Conservation (phyloP, 169 alveolate genomes). For the Plasmodium reichenowi region DNA sequence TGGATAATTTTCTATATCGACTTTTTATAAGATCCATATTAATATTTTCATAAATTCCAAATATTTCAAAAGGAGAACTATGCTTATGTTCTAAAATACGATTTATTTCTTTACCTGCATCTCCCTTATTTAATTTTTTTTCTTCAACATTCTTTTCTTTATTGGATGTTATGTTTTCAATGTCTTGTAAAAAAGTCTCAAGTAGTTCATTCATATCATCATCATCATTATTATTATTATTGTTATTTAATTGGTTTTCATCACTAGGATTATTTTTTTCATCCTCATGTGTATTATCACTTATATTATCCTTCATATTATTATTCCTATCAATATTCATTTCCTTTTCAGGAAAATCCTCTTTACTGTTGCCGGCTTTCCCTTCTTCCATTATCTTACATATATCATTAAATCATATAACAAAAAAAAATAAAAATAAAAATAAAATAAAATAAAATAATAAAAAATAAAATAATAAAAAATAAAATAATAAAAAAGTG, state of each 20-base stretch:
- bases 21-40: conserved; percentile 78
- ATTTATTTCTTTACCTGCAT: conserved; percentile 55
- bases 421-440: too few species aligned
- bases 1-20: conserved; percentile 83
- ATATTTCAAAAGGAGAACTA: conserved; percentile 69
- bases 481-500: not conserved
- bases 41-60: conserved; percentile 51
- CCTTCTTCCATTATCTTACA: not conserved
- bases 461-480: too few species aligned
- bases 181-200: conserved; percentile 59
- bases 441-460: too few species aligned
- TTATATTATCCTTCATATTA: not conserved
- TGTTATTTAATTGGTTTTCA: not conserved
- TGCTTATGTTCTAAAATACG: conserved; percentile 66
- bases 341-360: not conserved
- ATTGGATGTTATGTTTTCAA: conserved; percentile 50
- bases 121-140: conserved; percentile 48
- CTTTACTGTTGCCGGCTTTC: not conserved
- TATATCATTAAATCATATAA: not conserved
- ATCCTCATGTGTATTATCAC: conserved; percentile 8
- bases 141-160: conserved; percentile 2
- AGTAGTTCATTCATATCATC: conserved; percentile 42
- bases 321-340: conserved; percentile 12
- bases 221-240: conserved; percentile 5
- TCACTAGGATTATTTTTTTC: not conserved